Conservation (phyloP, 768 basidiomycete species). For the Dacryopinax spathularia region DNA sequence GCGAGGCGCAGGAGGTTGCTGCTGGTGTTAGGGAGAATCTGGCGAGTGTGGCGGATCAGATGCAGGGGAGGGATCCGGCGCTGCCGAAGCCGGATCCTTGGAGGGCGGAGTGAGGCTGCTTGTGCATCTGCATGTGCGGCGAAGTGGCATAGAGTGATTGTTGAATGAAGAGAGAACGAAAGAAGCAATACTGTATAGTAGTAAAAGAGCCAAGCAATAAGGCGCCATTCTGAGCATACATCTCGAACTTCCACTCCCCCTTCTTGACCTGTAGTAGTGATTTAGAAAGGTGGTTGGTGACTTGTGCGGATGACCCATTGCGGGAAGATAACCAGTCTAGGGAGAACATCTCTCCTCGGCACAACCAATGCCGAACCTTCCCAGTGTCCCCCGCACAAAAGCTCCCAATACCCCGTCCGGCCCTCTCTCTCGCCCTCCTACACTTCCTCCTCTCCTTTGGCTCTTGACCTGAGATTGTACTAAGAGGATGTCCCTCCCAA, state of each 20-base stretch:
- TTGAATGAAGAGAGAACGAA: background rate
- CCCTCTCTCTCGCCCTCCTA: background rate
- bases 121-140: background rate
- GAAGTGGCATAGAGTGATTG: background rate
- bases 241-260: too few species aligned
- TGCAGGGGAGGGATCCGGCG: background rate
- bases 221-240: background rate
- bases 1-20: background rate
- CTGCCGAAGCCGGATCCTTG: background rate
- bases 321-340: too few species aligned
- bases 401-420: background rate
- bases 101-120: background rate
- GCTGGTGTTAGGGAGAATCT: background rate
- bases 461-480: background rate
- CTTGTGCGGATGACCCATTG: too few species aligned
- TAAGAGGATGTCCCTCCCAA: background rate
- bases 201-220: background rate
- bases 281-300: background rate
- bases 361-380: too few species aligned
- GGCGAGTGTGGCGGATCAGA: background rate
- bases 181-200: background rate
- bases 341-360: too few species aligned
- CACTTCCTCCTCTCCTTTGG: background rate
- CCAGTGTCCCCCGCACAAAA: too few species aligned
- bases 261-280: too few species aligned